These are phyloP conservation scores for Tricholoma saponaceum DNA, from an alignment of 768 basidiomycete genomes.

Conservation along the genomic window DNA sequence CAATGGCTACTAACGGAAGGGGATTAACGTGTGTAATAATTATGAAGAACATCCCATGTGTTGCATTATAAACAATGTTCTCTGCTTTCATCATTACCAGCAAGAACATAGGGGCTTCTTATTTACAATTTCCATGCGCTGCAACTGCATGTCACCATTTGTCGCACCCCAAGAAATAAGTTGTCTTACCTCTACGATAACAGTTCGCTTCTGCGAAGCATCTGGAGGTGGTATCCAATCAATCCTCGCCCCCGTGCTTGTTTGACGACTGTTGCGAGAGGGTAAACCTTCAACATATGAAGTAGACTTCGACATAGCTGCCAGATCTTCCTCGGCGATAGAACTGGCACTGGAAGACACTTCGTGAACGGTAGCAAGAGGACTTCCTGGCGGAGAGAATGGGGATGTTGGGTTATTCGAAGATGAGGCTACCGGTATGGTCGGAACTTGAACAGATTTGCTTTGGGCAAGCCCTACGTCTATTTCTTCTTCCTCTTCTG, in stretches of 20 bases:
- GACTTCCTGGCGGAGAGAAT: slow-evolving; percentile 58
- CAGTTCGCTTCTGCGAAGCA: slow-evolving; percentile 46
- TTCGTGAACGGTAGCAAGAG: slow-evolving; percentile 55
- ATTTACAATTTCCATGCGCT: slow-evolving; percentile 75
- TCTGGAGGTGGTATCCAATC: slow-evolving; percentile 46
- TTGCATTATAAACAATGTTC: slow-evolving; percentile 20
- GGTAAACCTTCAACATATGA: slow-evolving; percentile 60
- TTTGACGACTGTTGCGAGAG: slow-evolving; percentile 29
- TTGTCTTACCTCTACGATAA: slow-evolving; percentile 64
- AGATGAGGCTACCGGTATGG: slow-evolving; percentile 18
- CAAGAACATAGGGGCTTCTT: slow-evolving; percentile 68
- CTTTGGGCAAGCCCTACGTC: slow-evolving; percentile 58
- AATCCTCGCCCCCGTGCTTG: slow-evolving; percentile 28
- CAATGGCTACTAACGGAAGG: slow-evolving; percentile 83
- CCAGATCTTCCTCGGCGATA: slow-evolving; percentile 65
- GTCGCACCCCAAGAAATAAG: background rate
- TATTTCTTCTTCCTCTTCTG: slow-evolving; percentile 30
- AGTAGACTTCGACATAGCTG: slow-evolving; percentile 72
- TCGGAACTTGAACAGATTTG: slow-evolving; percentile 19
- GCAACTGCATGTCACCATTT: background rate
- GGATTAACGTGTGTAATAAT: slow-evolving; percentile 38
- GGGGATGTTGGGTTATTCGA: slow-evolving; percentile 37
- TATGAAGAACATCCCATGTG: slow-evolving; percentile 5
- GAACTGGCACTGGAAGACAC: slow-evolving; percentile 50
- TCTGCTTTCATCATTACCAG: slow-evolving; percentile 42